These are phyloP conservation scores for Cyclotella baltica DNA, from an alignment of 108 stramenopile species.

Conservation along the genomic window DNA sequence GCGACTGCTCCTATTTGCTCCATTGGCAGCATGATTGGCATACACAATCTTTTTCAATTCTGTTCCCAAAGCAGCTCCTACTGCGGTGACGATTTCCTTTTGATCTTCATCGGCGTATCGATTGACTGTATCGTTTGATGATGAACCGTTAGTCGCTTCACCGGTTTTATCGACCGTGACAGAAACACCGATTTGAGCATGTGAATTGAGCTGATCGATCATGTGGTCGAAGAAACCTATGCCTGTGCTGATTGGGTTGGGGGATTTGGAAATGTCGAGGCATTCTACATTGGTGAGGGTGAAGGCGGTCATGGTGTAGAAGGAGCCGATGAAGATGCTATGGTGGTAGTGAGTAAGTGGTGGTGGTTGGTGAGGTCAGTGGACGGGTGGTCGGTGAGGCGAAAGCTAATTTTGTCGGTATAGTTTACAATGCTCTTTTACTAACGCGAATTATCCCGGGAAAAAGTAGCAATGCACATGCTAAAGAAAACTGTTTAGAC, in stretches of 20 bases:
- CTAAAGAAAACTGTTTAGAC: too few relatives aligned
- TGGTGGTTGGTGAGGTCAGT: too few relatives aligned
- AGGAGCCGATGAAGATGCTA: too few relatives aligned
- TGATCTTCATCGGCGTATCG: conserved; percentile 66
- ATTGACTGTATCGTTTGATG: conserved; percentile 47
- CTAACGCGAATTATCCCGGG: too few relatives aligned
- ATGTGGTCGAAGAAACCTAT: conserved; percentile 89
- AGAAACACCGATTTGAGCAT: conserved; percentile 85
- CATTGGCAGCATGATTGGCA: background rate
- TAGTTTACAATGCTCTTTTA: too few relatives aligned
- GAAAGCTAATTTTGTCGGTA: too few relatives aligned
- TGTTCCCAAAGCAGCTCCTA: conserved; percentile 68
- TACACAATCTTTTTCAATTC: conserved; percentile 42
- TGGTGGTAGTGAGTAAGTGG: too few relatives aligned
- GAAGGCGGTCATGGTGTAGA: conserved; percentile 33
- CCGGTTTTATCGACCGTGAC: conserved; percentile 47
- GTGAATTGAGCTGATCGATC: conserved; percentile 91
- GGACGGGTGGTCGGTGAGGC: too few relatives aligned
- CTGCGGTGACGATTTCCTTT: conserved; percentile 38
- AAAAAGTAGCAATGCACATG: too few relatives aligned
- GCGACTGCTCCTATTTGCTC: conserved; percentile 23
- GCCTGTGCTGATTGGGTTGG: conserved; percentile 73
- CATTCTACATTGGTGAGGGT: conserved; percentile 33
- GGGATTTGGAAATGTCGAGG: conserved; percentile 42
- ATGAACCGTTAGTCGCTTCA: conserved; percentile 7